These are phyloP conservation scores for Fusarium coicis DNA, from an alignment of 2,329 filamentous ascomycete species.

Conservation along the genomic window DNA sequence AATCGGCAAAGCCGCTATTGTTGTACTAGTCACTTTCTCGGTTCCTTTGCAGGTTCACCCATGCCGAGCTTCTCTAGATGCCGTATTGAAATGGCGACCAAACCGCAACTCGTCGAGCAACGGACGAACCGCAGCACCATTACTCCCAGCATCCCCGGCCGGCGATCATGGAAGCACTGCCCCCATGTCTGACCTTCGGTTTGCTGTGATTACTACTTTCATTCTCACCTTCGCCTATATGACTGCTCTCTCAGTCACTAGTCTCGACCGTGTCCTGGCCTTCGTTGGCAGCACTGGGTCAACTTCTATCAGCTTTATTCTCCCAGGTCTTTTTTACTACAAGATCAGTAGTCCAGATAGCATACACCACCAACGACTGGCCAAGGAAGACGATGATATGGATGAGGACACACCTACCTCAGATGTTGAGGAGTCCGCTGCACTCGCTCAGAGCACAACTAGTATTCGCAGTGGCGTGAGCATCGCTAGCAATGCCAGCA, in stretches of 20 bases:
- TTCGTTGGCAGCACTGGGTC: slow-evolving; percentile 96
- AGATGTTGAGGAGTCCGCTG: slow-evolving; percentile 61
- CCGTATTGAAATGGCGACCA: slow-evolving; percentile 92
- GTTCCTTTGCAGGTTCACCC: slow-evolving; percentile 96
- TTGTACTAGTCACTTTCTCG: slow-evolving; percentile 94
- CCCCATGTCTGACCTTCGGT: slow-evolving; percentile 85
- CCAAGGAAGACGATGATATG: slow-evolving; percentile 93
- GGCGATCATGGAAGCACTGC: slow-evolving; percentile 65
- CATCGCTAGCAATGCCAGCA: slow-evolving; percentile 48
- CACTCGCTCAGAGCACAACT: slow-evolving; percentile 57
- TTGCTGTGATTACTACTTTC: slow-evolving; percentile 86
- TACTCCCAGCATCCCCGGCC: slow-evolving; percentile 53
- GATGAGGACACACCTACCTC: slow-evolving; percentile 62
- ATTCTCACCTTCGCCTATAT: slow-evolving; percentile 88
- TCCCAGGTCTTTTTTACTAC: slow-evolving; percentile 97
- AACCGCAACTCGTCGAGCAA: slow-evolving; percentile 54
- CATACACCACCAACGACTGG: slow-evolving; percentile 82
- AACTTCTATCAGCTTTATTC: slow-evolving; percentile 95
- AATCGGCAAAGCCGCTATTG: slow-evolving; percentile 93
- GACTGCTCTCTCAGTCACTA: slow-evolving; percentile 90
- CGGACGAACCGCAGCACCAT: slow-evolving; percentile 54
- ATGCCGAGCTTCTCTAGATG: slow-evolving; percentile 93
- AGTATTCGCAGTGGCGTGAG: slow-evolving; percentile 58
- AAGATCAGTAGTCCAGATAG: slow-evolving; percentile 95
- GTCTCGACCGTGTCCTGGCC: slow-evolving; percentile 88